These are phyloP conservation scores for Nectriaceae sp. DNA, from an alignment of 2,329 filamentous ascomycete species.

Conservation along the genomic window DNA sequence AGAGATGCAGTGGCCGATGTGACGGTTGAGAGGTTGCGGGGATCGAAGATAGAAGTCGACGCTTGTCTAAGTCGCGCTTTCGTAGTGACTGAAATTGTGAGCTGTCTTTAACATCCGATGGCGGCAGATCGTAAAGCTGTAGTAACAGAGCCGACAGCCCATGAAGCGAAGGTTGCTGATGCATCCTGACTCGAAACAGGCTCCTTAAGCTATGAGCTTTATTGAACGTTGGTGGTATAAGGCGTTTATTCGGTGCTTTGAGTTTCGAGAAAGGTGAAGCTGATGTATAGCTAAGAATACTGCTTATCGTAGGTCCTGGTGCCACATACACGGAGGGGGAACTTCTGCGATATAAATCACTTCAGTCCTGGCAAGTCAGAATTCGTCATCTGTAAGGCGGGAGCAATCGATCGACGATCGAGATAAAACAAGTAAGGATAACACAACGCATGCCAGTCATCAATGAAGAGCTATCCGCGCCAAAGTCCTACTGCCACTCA, in stretches of 20 bases:
- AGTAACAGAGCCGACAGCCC: conserved; percentile 15
- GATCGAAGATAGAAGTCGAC: conserved; percentile 17
- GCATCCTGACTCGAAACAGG: conserved; percentile 10
- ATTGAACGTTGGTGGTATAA: too few species aligned
- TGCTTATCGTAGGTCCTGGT: too few species aligned
- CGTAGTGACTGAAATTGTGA: conserved; percentile 10
- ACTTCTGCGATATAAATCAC: too few species aligned
- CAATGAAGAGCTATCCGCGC: conserved; percentile 1
- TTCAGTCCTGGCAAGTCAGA: too few species aligned
- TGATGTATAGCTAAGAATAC: too few species aligned
- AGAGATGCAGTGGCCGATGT: conserved; percentile 26
- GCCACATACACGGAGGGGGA: too few species aligned
- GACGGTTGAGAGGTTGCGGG: conserved; percentile 18
- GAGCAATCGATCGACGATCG: conserved; percentile 15
- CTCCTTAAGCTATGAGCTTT: too few species aligned
- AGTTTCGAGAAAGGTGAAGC: too few species aligned
- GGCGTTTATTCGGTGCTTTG: too few species aligned
- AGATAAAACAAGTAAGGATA: conserved; percentile 7
- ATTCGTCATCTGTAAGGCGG: too few species aligned
- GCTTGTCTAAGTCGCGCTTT: too few species aligned
- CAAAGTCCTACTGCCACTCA: conserved; percentile 5
- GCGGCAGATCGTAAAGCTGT: conserved; percentile 20
- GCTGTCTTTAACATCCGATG: conserved; percentile 17
- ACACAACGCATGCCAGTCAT: conserved; percentile 25
- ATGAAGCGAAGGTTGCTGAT: conserved; percentile 1